Conservation (phyloP, 305 asterid species). For the Plantago lanceolata region DNA sequence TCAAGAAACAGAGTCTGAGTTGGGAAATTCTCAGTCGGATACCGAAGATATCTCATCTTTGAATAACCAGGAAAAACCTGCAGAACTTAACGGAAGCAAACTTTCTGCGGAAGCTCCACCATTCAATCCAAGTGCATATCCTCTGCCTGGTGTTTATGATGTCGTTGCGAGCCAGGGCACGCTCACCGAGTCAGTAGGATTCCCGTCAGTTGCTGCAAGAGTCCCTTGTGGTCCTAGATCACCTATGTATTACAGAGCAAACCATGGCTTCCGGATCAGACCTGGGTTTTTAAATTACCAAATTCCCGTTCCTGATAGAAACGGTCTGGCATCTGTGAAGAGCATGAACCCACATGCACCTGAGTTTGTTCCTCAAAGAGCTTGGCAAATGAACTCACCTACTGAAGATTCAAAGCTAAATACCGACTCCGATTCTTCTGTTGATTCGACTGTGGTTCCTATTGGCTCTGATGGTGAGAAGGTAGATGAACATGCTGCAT, state of each 20-base stretch:
- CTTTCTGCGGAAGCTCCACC: constrained; percentile 98
- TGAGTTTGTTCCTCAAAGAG: constrained; percentile 77
- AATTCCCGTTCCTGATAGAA: constrained; percentile 45
- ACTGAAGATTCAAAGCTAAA: constrained; percentile 45
- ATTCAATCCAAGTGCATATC: constrained; percentile 72
- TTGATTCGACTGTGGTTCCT: constrained; percentile 37
- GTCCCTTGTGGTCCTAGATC: constrained; percentile 98
- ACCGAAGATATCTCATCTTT: constrained; percentile 43
- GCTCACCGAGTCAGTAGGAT: constrained; percentile 55
- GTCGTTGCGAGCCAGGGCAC: constrained; percentile 57
- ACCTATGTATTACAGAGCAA: constrained; percentile 66
- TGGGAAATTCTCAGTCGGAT: constrained; percentile 40
- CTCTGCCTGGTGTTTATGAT: constrained; percentile 63
- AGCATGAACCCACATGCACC: constrained; percentile 97
- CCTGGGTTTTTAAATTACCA: constrained; percentile 61
- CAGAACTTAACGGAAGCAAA: constrained; percentile 76
- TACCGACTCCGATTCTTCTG: constrained; percentile 39
- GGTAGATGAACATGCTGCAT: constrained; percentile 35
- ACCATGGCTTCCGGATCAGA: constrained; percentile 50
- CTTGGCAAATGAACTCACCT: constrained; percentile 46
- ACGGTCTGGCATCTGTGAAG: constrained; percentile 38
- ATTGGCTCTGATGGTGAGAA: constrained; percentile 42
- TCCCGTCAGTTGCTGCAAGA: constrained; percentile 82
- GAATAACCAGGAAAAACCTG: constrained; percentile 45
- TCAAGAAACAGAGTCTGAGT: constrained; percentile 42